These are phyloP conservation scores for Colletotrichum sp. DNA, from an alignment of 2,329 filamentous ascomycete genomes.

Conservation along the genomic window DNA sequence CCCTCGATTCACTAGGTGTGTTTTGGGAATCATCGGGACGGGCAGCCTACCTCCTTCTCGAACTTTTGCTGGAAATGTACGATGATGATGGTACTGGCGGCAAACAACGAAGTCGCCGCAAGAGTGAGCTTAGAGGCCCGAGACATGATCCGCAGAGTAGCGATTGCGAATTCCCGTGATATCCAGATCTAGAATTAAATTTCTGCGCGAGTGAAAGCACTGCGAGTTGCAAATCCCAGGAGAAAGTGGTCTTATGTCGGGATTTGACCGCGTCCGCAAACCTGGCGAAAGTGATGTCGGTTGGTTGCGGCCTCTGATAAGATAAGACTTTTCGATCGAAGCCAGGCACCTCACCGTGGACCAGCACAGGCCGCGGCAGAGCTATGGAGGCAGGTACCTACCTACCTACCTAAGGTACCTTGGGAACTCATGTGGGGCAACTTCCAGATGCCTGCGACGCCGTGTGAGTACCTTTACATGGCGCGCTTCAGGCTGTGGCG, in stretches of 20 bases:
- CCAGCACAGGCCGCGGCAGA: background rate
- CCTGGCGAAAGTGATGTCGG: background rate
- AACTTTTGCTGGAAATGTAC: slow-evolving; percentile 89
- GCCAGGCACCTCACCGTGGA: background rate
- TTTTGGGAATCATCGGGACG: background rate
- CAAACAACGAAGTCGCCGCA: slow-evolving; percentile 75
- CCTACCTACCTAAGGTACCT: no score
- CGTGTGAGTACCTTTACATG: background rate
- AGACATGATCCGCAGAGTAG: slow-evolving; percentile 68
- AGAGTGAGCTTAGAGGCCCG: slow-evolving; percentile 88
- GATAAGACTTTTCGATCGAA: background rate
- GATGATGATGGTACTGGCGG: slow-evolving; percentile 77
- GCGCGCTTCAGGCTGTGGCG: background rate
- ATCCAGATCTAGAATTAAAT: background rate
- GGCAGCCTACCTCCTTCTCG: slow-evolving; percentile 50
- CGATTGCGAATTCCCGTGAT: background rate
- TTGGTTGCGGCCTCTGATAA: background rate
- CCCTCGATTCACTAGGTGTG: background rate
- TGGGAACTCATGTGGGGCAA: background rate
- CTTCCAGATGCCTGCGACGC: background rate
- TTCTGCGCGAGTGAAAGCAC: background rate
- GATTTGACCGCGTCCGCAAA: background rate
- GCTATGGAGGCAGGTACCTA: background rate
- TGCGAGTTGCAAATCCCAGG: background rate
- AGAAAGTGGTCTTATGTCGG: background rate